These are phyloP conservation scores for Fraxinus ornus DNA, from an alignment of 305 asterid genomes.

Conservation along the genomic window DNA sequence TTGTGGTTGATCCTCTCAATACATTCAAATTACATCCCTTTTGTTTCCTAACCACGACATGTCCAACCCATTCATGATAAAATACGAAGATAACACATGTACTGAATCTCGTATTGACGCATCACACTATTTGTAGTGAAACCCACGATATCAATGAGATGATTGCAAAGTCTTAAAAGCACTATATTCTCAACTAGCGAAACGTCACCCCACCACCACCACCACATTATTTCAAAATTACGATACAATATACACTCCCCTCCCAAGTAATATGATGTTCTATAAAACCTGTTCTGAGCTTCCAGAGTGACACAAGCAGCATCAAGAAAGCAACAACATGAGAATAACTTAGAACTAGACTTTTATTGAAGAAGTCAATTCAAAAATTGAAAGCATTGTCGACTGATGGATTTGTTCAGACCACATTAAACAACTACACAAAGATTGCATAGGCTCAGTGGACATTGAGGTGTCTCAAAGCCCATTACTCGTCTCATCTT, in stretches of 20 bases:
- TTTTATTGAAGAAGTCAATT: background rate
- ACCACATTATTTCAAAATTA: no score
- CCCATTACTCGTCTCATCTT: conserved; percentile 20
- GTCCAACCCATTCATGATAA: background rate
- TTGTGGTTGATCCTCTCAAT: background rate
- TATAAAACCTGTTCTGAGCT: background rate
- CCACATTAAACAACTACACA: conserved; percentile 17
- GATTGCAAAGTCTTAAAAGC: background rate
- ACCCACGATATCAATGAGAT: background rate
- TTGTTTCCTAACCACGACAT: background rate
- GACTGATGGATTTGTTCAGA: conserved; percentile 5
- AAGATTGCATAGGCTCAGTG: conserved; percentile 25
- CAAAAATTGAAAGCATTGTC: background rate
- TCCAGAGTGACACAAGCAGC: background rate
- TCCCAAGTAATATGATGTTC: background rate
- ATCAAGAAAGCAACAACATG: background rate
- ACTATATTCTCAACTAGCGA: no score
- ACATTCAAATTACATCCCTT: background rate
- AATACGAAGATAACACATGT: background rate
- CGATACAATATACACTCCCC: background rate
- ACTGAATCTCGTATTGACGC: background rate
- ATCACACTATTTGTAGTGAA: background rate
- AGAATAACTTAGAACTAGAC: background rate
- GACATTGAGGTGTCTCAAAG: conserved; percentile 27
- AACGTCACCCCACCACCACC: no score